Evolutionary conservation across 2,329 filamentous ascomycete genomes (phyloP).

Genomic region (Penicillium hordei): DNA sequence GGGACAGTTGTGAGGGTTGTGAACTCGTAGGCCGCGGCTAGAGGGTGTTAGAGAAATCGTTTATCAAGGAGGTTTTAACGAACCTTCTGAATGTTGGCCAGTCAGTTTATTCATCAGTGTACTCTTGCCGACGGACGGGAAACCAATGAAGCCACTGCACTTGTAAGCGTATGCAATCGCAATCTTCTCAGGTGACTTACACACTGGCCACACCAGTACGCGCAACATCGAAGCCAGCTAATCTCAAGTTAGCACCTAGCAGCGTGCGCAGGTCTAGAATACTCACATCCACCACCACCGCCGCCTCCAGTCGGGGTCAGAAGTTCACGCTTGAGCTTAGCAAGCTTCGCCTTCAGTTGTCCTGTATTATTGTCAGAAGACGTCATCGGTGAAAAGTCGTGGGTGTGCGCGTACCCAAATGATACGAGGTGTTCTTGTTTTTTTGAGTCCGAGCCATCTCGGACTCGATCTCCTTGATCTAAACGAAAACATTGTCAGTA

Average conservation of each 20-base stretch:
- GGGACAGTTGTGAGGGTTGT: constrained; percentile 97
- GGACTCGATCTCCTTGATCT: constrained; percentile 96
- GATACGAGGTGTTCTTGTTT: constrained; percentile 92
- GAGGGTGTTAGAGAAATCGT: constrained; percentile 19
- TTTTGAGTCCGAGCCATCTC: constrained; percentile 98
- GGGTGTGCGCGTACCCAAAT: constrained; percentile 62
- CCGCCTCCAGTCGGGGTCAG: constrained; percentile 78
- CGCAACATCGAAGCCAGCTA: constrained; percentile 91
- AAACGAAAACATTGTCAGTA: constrained; percentile 36
- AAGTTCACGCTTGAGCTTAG: constrained; percentile 94
- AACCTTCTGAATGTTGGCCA: constrained; percentile 87
- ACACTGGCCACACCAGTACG: constrained; percentile 96
- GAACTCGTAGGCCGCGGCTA: constrained; percentile 93
- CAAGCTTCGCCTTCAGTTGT: constrained; percentile 96
- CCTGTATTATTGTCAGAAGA: constrained; percentile 42
- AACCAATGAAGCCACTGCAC: constrained; percentile 80
- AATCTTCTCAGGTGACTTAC: constrained; percentile 39
- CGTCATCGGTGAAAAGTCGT: constrained; percentile 8
- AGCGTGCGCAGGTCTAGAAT: not conserved
- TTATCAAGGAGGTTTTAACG: constrained; percentile 10
- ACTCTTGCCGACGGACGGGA: constrained; percentile 97
- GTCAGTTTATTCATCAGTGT: constrained; percentile 94
- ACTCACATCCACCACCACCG: constrained; percentile 69
- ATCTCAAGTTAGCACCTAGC: constrained; percentile 21
- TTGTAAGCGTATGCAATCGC: constrained; percentile 17